phyloP scores from a whole-genome alignment of 768 basidiomycete genomes.

The Galerina marginata region DNA sequence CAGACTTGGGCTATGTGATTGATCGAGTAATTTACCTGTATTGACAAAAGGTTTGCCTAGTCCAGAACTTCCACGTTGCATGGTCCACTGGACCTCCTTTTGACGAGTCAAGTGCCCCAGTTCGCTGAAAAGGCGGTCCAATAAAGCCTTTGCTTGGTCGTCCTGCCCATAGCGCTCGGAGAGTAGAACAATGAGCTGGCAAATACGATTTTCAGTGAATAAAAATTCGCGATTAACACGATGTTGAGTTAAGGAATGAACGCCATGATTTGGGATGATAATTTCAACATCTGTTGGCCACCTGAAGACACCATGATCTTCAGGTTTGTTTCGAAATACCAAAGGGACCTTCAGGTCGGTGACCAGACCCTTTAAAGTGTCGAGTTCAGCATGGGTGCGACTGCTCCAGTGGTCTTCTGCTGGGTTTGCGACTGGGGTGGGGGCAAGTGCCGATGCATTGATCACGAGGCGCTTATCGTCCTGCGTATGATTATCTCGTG shows the following conservation, averaged over 20 bases:
- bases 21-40: constrained; percentile 13
- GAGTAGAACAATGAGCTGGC: neutral
- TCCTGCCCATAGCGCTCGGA: neutral
- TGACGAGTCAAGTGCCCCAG: neutral
- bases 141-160: neutral
- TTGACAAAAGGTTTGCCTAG: constrained; percentile 4
- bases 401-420: neutral
- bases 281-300: neutral
- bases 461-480: constrained; percentile 14
- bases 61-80: constrained; percentile 7
- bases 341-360: neutral
- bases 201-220: neutral
- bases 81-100: constrained; percentile 13
- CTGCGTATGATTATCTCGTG: constrained; percentile 23
- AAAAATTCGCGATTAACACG: neutral
- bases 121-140: neutral
- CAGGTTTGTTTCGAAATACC: neutral
- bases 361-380: neutral
- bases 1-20: neutral
- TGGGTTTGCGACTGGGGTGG: too few relatives aligned
- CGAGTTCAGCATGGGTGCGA: constrained; percentile 8
- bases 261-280: neutral
- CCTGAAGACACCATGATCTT: neutral
- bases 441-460: neutral
- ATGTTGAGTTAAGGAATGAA: neutral